Base-by-base conservation (phyloP, 768 basidiomycete genomes). In the Pleurotus giganteus region DNA sequence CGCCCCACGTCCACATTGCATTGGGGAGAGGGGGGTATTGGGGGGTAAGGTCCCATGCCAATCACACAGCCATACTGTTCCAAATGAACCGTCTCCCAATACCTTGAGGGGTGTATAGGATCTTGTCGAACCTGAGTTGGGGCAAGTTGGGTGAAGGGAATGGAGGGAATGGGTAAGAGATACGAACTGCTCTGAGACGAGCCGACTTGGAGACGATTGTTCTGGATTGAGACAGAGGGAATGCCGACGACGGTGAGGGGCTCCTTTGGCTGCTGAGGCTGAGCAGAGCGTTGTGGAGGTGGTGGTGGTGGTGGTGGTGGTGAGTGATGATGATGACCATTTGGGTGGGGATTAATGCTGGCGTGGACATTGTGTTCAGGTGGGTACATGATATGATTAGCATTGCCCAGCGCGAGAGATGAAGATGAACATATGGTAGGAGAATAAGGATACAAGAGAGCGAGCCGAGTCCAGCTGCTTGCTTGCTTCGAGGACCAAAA, bases 31-130 rank as follows among this genome's bases (percentile, higher is more conserved):
- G 39, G 88, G 87, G 49, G 91, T 91, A 78, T 91, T 89, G 70
- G 92, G 86, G 68, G 94, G 92, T 67, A 98, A 78, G 58, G 90
- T 85, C 66, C 91, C 92, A 79, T 97, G 94, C 96, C 96, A 99
- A 80, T 99, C 97, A 72, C 95, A 97, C 63, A 99, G 82, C 86
- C 91, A 94, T 60, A 99, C 97, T 3, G 94, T 98, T 49, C 97
- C 97, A 67, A 99, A 98, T 4, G 96, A 98, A 53, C 97, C 97
- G 69, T 98, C 96, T 37, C 97, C 97, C 69, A 99, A 84, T 58
- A 91, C 88, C 76, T 98, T 98, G 78, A 98, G 83, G 46, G 92
- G 89, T 26, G 94, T 95, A 70, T 95, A 99, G 17, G 88, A 88
- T 63, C 94, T 87, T 55, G 83, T 84, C 15, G 91, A 94, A 63